Conservation (phyloP, 2,329 filamentous ascomycete genomes). For the Neophaeococcomyces mojaviensis region DNA sequence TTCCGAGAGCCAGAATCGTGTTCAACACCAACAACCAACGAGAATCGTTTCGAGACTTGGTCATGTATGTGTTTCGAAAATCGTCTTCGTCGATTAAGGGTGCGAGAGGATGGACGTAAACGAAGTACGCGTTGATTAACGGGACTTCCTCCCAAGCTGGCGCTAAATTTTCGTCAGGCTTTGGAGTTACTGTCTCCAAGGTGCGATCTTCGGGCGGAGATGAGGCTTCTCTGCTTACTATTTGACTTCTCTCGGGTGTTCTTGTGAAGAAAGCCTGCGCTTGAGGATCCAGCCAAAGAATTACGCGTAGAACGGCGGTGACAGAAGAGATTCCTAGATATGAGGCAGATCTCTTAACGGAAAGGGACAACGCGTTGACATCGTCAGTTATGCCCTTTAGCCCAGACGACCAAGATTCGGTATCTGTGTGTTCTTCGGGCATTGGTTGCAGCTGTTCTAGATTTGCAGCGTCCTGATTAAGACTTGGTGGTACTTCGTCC, state of each 20-base stretch:
- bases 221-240: slow-evolving; percentile 30
- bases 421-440: slow-evolving; percentile 56
- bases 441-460: slow-evolving; percentile 61
- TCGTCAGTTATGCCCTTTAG: slow-evolving; percentile 62
- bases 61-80: slow-evolving; percentile 59
- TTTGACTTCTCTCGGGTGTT: slow-evolving; percentile 30
- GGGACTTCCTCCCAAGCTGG: slow-evolving; percentile 58
- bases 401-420: slow-evolving; percentile 35
- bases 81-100: slow-evolving; percentile 66
- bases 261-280: slow-evolving; percentile 42
- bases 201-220: slow-evolving; percentile 30
- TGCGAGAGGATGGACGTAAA: slow-evolving; percentile 62
- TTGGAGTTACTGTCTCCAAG: slow-evolving; percentile 31
- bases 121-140: slow-evolving; percentile 68
- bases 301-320: slow-evolving; percentile 65
- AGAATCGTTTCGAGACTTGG: slow-evolving; percentile 56
- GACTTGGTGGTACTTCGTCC: slow-evolving; percentile 35
- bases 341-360: slow-evolving; percentile 54
- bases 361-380: slow-evolving; percentile 59
- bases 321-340: slow-evolving; percentile 70
- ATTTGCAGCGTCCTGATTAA: slow-evolving; percentile 44
- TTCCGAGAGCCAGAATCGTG: slow-evolving; percentile 69
- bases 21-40: slow-evolving; percentile 68
- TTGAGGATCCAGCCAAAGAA: slow-evolving; percentile 49
- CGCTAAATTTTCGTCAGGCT: slow-evolving; percentile 32